Evolutionary conservation across 208 protist genomes (phyloP).

Genomic region (Vickermania spadyakhi): DNA sequence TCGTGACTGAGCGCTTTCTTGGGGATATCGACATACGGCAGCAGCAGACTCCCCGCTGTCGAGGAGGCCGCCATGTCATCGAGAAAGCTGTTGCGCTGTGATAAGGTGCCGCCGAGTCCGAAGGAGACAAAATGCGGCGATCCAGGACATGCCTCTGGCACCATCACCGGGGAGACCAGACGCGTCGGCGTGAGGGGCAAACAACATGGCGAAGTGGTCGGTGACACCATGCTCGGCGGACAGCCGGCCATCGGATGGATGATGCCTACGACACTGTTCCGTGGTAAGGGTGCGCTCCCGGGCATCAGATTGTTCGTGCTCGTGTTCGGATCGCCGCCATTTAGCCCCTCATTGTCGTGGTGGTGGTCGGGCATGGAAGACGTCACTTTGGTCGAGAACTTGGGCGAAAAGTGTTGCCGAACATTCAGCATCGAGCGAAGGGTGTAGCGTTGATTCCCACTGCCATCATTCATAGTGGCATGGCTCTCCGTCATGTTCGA

Average conservation of each 20-base stretch:
- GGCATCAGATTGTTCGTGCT: too few relatives aligned
- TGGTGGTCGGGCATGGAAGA: background rate
- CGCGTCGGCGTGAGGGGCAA: background rate
- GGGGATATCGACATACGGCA: conserved; percentile 29
- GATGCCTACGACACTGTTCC: background rate
- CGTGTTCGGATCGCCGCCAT: background rate
- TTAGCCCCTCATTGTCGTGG: background rate
- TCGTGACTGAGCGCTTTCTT: conserved; percentile 9
- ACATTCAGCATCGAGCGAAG: background rate
- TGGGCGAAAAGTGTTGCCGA: background rate
- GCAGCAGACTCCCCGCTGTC: conserved; percentile 4
- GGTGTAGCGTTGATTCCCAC: background rate
- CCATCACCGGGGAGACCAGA: background rate
- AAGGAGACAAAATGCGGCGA: background rate
- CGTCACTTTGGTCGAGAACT: background rate
- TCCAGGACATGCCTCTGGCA: too few relatives aligned
- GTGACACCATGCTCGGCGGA: background rate
- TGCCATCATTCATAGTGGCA: background rate
- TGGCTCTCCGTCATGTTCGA: background rate
- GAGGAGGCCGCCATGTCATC: background rate
- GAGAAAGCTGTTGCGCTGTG: background rate
- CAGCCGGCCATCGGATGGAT: background rate
- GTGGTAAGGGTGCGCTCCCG: background rate
- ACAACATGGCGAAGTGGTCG: background rate
- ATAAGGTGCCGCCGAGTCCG: background rate